Evolutionary conservation across 768 basidiomycete genomes (phyloP).

Genomic region (Boletus fagicola): DNA sequence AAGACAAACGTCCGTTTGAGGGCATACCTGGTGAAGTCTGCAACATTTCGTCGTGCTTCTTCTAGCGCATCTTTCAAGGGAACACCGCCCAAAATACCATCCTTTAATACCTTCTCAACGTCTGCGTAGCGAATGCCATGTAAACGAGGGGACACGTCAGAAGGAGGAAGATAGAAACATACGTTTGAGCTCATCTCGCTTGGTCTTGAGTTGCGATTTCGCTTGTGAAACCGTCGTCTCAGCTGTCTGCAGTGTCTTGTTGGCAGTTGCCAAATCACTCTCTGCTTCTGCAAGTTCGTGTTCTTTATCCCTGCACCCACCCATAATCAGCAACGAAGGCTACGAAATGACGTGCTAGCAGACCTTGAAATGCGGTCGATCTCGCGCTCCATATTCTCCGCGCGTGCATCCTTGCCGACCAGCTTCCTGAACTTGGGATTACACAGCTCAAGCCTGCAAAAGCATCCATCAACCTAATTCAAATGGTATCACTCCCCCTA

Average conservation of each 20-base stretch:
- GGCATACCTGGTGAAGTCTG: conserved; percentile 22
- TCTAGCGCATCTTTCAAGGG: conserved; percentile 50
- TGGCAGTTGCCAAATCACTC: conserved; percentile 39
- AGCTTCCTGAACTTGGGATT: conserved; percentile 63
- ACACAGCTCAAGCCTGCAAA: conserved; percentile 57
- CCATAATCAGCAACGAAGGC: neutral
- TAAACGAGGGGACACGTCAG: neutral
- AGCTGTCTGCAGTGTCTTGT: conserved; percentile 57
- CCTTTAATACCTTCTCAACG: conserved; percentile 46
- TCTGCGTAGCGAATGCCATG: conserved; percentile 3
- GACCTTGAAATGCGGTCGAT: conserved; percentile 60
- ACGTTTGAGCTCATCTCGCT: conserved; percentile 66
- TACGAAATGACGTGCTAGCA: neutral
- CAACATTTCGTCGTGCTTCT: conserved; percentile 27
- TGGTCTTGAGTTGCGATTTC: conserved; percentile 58
- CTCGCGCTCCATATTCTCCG: conserved; percentile 72
- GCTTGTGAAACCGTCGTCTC: conserved; percentile 62
- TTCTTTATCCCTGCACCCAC: conserved; percentile 60
- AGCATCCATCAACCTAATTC: conserved; percentile 3
- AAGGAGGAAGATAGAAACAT: neutral
- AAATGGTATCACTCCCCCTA: neutral
- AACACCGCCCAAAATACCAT: conserved; percentile 37
- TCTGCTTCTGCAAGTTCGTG: conserved; percentile 45
- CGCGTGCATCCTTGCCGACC: conserved; percentile 55
- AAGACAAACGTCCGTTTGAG: neutral